Conservation (phyloP, 2,329 filamentous ascomycete genomes). For the Epicoccum sorghinum region DNA sequence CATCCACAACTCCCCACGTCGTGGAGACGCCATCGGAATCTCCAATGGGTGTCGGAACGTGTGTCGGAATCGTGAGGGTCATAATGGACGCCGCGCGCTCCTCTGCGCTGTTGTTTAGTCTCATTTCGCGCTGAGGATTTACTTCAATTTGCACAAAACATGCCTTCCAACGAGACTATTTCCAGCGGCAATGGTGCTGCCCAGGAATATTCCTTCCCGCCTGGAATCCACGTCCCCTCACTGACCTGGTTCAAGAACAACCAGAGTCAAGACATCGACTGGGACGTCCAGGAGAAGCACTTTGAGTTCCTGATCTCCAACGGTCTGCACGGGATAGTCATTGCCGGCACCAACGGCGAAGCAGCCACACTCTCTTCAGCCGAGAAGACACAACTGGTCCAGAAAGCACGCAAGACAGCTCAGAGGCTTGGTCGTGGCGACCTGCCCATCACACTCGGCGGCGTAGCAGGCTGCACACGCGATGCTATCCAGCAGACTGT, state of each 20-base stretch:
- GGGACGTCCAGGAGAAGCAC: constrained; percentile 60
- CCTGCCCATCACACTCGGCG: constrained; percentile 52
- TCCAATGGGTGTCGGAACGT: constrained; percentile 26
- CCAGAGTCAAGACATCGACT: constrained; percentile 60
- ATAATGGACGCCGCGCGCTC: constrained; percentile 25
- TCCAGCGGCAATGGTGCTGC: constrained; percentile 34
- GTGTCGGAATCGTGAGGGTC: constrained; percentile 17
- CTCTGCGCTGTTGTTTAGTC: background rate
- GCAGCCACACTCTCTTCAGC: constrained; percentile 48
- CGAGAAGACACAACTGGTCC: constrained; percentile 51
- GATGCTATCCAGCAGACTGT: constrained; percentile 50
- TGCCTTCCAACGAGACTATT: constrained; percentile 38
- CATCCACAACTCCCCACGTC: constrained; percentile 12
- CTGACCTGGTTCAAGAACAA: constrained; percentile 62
- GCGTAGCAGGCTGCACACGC: constrained; percentile 49
- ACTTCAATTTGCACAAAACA: constrained; percentile 11
- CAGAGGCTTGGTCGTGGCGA: constrained; percentile 39
- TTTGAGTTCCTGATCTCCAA: constrained; percentile 61
- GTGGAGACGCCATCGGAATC: constrained; percentile 24
- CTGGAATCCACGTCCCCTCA: constrained; percentile 63
- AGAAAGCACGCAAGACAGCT: constrained; percentile 47
- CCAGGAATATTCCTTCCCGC: constrained; percentile 50
- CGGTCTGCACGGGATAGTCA: constrained; percentile 58
- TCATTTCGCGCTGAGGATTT: background rate
- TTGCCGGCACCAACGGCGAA: constrained; percentile 56